phyloP scores from a whole-genome alignment of 805 yeast species.

The Metschnikowia gruessii region DNA sequence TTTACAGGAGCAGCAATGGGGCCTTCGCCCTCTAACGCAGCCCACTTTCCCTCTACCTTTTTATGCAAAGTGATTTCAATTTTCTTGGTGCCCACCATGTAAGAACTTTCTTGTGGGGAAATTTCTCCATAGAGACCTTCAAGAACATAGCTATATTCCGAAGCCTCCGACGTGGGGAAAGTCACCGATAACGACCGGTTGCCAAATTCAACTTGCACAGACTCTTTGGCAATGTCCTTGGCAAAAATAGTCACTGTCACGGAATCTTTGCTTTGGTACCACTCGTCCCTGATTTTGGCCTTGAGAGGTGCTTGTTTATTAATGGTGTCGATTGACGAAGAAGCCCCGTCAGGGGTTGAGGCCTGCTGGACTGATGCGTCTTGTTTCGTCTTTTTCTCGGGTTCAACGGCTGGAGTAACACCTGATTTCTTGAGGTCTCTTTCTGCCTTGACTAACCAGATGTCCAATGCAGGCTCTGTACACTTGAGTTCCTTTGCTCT shows the following conservation, averaged over 20 bases:
- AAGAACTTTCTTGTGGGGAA: constrained; percentile 42
- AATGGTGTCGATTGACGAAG: constrained; percentile 32
- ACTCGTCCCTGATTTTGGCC: constrained; percentile 38
- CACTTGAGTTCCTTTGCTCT: constrained; percentile 43
- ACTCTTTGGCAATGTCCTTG: constrained; percentile 55
- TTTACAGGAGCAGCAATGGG: constrained; percentile 3
- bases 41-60: constrained; percentile 49
- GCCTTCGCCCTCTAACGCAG: constrained; percentile 40
- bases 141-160: constrained; percentile 57
- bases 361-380: constrained; percentile 2
- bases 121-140: constrained; percentile 55
- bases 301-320: constrained; percentile 41
- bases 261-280: constrained; percentile 57
- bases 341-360: not conserved
- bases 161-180: constrained; percentile 47
- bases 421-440: constrained; percentile 28
- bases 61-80: constrained; percentile 67
- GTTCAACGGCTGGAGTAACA: too few species aligned
- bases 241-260: constrained; percentile 72
- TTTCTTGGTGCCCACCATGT: constrained; percentile 64
- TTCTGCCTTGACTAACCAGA: constrained; percentile 45
- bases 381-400: not conserved
- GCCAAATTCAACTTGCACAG: constrained; percentile 40
- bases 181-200: constrained; percentile 36
- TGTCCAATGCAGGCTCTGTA: constrained; percentile 44